Evolutionary conservation across 345 rosid genomes (phyloP), one percentile per base, ranked within the genome.

Genomic region (Salix caprea): DNA sequence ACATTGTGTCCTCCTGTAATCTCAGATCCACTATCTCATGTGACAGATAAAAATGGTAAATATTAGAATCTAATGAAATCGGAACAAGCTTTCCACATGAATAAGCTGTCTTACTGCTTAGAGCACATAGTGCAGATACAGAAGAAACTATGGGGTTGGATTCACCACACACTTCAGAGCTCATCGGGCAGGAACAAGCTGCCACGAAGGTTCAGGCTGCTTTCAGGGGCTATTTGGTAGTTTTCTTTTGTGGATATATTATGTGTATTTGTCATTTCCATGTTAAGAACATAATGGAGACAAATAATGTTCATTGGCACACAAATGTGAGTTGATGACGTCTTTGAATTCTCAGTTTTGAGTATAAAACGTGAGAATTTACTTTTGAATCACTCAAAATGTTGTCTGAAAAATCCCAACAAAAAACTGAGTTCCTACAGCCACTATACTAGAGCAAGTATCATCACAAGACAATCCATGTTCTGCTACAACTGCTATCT

Each of bases 191-290:
- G 26, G 91, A 90, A 73, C 78, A 83, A 79, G 94, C 92, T 82
- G 98, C 90, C 24, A 88, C 75, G 2, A 87, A 75, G 76, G 88
- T 85, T 61, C 97, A 91, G 79, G 88, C 97, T 82, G 92, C 90
- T 70, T 74, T 89, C 76, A 89, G 93, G 85, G 93, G 95, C 76
- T 87, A 77, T 82, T 88, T 86, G 97, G 95, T 91, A 84, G 74
- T 54, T 72, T 69, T 24, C 76, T 77, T 16, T 72, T 72, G 52
- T 66, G 81, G 67, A 36, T 36, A 4, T 50, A 30, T 18, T 65
- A 24, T 19, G 30, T 77, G 42, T 26, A 2, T 26, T 11, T 60
- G 24, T 36, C 11, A 18, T 3, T 73, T 32, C 32, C 74, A 32
- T 30, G 15, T 72, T 54, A 72, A 46, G 52, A 46, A 46, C 0